Base-by-base conservation (phyloP, 768 basidiomycete species). In the Gymnopilus junonius region DNA sequence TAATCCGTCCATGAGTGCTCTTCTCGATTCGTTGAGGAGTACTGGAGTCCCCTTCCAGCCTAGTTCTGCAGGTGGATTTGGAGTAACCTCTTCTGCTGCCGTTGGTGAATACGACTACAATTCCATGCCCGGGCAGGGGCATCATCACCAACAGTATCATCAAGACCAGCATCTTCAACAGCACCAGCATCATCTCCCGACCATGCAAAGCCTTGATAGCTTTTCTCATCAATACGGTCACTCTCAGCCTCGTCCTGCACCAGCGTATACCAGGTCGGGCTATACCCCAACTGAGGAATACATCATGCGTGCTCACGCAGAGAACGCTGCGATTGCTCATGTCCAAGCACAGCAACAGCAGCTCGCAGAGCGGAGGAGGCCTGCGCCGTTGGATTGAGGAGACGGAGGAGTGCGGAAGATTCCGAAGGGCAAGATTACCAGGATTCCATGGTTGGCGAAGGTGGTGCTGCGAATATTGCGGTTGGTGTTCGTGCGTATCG, bases 201-300 rank as follows among this genome's bases (percentile, higher is more conserved):
- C 66, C 3, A 57, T 64, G 25, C 72, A 70, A 50, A 69, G 69
- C 34, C 17, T 70, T 40, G 67, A 67, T 25, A 54, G 61, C 27
- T 46, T 71, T 4, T 62, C 65, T 21, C 65, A 67, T 5, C 48
- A 10, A 29, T 50, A 50, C 21, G 45, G 21, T 10, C 45, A 46
- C 21, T 12, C 43, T n/a, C 66, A 67, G 42, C 25, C 68, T 37
- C 74, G 71, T n/a, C 58, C 70, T 29, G 63, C 68, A 2, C 70
- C 72, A 15, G 73, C 59, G 6, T 73, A 74, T 31, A 72, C 73
- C 25, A 59, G 71, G 25, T 68, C 83, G 1, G 90, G 90, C 1
- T 92, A 87, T 65, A 92, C 90, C 0, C 79, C 88, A 1, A 79
- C 89, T 0, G 90, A 92, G 70, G 85, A 89, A 72, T 83, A 85